Percentiles rank a stretch among this genome's conserved stretches.
Conservation (phyloP, 495 filamentous ascomycete genomes). For the Cudoniella acicularis region DNA sequence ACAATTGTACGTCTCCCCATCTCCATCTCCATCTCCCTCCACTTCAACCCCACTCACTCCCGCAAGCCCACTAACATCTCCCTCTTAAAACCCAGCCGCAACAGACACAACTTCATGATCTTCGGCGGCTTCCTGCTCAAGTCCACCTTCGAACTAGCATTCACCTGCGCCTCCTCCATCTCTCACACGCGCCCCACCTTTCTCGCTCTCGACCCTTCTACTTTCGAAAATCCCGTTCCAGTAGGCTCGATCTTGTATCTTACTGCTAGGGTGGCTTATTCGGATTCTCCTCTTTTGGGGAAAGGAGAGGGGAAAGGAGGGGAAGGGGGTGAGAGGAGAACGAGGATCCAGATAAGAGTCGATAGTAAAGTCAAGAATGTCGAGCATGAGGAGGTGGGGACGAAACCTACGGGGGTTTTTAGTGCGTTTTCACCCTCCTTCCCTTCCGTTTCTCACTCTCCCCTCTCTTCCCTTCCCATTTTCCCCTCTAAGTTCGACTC, state of each 20-base stretch:
- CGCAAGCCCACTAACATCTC: too few relatives aligned
- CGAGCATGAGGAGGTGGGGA: conserved; percentile 61
- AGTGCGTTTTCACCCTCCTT: too few relatives aligned
- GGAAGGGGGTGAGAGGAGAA: conserved; percentile 37
- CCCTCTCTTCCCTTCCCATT: too few relatives aligned
- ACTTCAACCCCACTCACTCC: too few relatives aligned
- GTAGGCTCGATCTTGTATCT: conserved; percentile 81
- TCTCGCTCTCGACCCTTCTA: conserved; percentile 72
- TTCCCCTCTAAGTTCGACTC: too few relatives aligned
- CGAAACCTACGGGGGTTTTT: conserved; percentile 76
- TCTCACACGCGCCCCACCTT: conserved; percentile 74
- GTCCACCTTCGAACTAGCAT: conserved; percentile 82
- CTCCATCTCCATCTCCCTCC: background rate
- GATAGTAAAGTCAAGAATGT: conserved; percentile 75
- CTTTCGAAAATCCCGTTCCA: conserved; percentile 80
- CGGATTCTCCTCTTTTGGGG: conserved; percentile 56
- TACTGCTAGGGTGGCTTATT: conserved; percentile 72
- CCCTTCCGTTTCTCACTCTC: too few relatives aligned
- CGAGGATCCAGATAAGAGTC: conserved; percentile 71
- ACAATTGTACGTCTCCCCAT: conserved; percentile 45
- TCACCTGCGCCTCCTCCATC: conserved; percentile 79
- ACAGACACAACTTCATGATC: conserved; percentile 86
- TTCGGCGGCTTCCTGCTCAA: conserved; percentile 84
- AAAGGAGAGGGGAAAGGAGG: conserved; percentile 34
- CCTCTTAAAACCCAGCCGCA: conserved; percentile 38